Base-by-base conservation (phyloP, 1,284 basidiomycete genomes). In the Cutaneotrichosporon arboriforme region DNA sequence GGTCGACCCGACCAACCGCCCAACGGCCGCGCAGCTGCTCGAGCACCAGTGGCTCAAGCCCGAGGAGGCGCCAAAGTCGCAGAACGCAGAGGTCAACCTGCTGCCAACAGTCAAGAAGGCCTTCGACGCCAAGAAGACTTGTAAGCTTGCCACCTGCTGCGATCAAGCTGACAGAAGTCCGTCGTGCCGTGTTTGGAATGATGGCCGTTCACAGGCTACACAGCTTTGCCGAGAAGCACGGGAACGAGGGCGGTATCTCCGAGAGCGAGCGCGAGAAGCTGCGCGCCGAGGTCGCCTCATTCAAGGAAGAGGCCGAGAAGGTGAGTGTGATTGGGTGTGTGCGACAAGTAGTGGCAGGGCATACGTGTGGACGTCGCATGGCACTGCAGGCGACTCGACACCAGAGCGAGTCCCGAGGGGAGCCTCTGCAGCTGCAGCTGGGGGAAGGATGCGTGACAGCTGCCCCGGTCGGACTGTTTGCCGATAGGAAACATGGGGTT, bases 91-190 rank as follows among this genome's bases (percentile, higher is more conserved):
- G 54, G 83, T 82, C 46, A 84, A 94, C 76, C 78, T 97, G 69
- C 76, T 94, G 65, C 91, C 91, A 37, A 84, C 87, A 51, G 86
- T 96, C 73, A 88, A 86, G 80, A 87, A 83, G 75, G 85, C 84
- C 35, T 91, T 93, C 78, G 84, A 93, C 67, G 90, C 88, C 34
- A 88, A 83, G 78, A 84, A 83, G 75, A 84, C 87, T 14, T 91
- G 90, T 90, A 67, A 57, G 86, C 80, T 3, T 23, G 8, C 8
- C 4, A 1, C 3, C 15, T 8, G 12, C 8, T 46, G 8, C 26
- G 8, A 3, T 14, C 21, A 13, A 26, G 33, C 26, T 41, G 38
- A 36, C 37, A 33, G 15, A 70, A 89, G 88, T 90, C 86, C 84
- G 86, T 62, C 89, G 88, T 67, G 90, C 88, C 8, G 87, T 89